These are phyloP conservation scores for Rhododendron ferrugineum DNA, from an alignment of 148 eudicot genomes.

Conservation along the genomic window DNA sequence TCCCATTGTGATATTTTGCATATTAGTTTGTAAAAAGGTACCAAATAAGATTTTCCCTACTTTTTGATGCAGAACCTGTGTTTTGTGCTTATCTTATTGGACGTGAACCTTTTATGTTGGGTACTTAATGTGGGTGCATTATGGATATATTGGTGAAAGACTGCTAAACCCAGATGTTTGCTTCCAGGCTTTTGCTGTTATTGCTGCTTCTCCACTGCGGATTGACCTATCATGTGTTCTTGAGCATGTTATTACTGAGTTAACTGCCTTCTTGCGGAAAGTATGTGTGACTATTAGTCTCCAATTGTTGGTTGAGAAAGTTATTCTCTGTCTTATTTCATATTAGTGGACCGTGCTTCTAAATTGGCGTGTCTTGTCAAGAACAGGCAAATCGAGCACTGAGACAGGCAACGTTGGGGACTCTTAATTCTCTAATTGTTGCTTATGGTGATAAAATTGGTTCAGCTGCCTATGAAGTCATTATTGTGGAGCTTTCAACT, in stretches of 20 bases:
- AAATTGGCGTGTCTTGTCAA: conserved; percentile 12
- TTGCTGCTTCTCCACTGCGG: conserved; percentile 84
- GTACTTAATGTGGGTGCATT: background rate
- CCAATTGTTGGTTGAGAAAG: background rate
- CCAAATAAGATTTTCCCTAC: background rate
- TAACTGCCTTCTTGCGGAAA: conserved; percentile 93
- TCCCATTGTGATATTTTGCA: too few relatives aligned
- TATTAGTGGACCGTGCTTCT: background rate
- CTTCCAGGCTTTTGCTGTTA: conserved; percentile 86
- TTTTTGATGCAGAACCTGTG: background rate
- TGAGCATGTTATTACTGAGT: conserved; percentile 76
- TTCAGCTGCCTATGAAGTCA: conserved; percentile 92
- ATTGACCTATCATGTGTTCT: conserved; percentile 80
- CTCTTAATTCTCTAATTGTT: conserved; percentile 76
- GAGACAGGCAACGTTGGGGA: conserved; percentile 91
- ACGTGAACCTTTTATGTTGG: background rate
- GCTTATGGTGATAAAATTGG: conserved; percentile 94
- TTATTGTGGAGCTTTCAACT: conserved; percentile 85
- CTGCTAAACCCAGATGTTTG: conserved; percentile 11
- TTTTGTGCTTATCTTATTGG: background rate
- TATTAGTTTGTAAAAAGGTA: background rate
- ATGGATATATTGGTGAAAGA: background rate
- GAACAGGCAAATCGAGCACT: conserved; percentile 87
- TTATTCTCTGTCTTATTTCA: background rate
- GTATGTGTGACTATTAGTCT: conserved; percentile 28